phyloP scores from a whole-genome alignment of 2,329 filamentous ascomycete genomes.

The Cercospora sp. region DNA sequence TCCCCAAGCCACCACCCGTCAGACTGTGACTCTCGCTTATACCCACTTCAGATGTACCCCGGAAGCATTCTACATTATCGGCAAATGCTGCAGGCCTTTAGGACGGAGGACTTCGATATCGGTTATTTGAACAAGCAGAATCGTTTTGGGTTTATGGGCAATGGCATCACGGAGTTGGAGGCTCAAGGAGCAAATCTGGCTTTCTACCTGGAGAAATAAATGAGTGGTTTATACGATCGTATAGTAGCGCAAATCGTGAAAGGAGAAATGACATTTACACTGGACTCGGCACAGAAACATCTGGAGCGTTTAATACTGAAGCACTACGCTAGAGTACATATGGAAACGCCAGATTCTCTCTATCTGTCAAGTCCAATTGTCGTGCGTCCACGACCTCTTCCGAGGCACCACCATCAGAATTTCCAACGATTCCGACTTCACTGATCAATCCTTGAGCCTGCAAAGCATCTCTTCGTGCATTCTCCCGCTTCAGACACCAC shows the following conservation, averaged over 20 bases:
- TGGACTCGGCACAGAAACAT: neutral
- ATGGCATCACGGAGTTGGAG: constrained; percentile 17
- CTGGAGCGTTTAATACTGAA: neutral
- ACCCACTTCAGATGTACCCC: constrained; percentile 14
- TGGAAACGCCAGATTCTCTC: constrained; percentile 30
- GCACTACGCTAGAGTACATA: neutral
- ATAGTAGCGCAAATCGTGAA: too few species aligned
- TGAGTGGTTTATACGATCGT: neutral
- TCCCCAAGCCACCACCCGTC: too few species aligned
- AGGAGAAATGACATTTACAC: too few species aligned
- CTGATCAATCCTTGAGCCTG: constrained; percentile 17
- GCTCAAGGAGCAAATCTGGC: constrained; percentile 14
- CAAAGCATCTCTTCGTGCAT: constrained; percentile 40
- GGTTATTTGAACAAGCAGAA: constrained; percentile 13
- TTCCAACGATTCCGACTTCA: constrained; percentile 22
- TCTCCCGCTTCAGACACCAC: constrained; percentile 45
- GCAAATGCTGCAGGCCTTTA: constrained; percentile 15
- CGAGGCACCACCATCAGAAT: constrained; percentile 19
- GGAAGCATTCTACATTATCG: constrained; percentile 20
- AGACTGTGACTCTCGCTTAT: too few species aligned
- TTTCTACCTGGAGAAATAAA: constrained; percentile 35
- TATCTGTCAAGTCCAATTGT: constrained; percentile 30
- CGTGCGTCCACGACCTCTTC: constrained; percentile 31
- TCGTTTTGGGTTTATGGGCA: constrained; percentile 20
- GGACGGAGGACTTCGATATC: constrained; percentile 21